These are phyloP conservation scores for Komagataea norvegica DNA, from an alignment of 1,139 yeast genomes.

Conservation along the genomic window DNA sequence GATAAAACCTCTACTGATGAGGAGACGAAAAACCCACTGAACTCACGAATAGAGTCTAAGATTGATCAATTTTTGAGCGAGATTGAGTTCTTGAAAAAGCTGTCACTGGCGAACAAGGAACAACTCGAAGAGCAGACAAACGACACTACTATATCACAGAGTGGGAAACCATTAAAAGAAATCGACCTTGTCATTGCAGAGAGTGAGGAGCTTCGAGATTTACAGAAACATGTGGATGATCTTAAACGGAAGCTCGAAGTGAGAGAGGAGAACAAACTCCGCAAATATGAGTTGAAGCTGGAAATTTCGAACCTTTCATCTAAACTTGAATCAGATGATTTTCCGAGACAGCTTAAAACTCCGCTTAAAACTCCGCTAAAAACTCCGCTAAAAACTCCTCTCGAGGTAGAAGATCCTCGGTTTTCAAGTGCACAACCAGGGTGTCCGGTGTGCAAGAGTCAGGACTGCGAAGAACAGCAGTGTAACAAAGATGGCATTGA, in stretches of 20 bases:
- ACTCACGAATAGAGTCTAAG: too few relatives aligned
- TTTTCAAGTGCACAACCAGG: too few relatives aligned
- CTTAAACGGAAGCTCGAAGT: slow-evolving; percentile 18
- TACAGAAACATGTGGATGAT: slow-evolving; percentile 17
- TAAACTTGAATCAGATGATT: slow-evolving; percentile 8
- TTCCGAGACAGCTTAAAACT: slow-evolving; percentile 8
- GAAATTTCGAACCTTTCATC: slow-evolving; percentile 12
- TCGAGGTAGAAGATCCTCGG: too few relatives aligned
- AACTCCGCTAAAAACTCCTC: background rate
- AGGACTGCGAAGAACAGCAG: background rate
- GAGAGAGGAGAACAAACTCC: slow-evolving; percentile 21
- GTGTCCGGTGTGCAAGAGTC: slow-evolving; percentile 2
- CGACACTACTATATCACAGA: background rate
- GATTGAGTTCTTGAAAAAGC: slow-evolving; percentile 18
- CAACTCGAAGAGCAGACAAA: background rate
- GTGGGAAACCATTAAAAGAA: slow-evolving; percentile 9
- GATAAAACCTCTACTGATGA: background rate
- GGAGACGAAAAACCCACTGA: background rate
- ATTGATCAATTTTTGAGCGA: slow-evolving; percentile 20
- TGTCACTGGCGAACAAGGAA: slow-evolving; percentile 8
- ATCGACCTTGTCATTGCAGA: slow-evolving; percentile 20
- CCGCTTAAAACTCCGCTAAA: slow-evolving; percentile 5
- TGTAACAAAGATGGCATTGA: background rate
- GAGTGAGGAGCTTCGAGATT: slow-evolving; percentile 18
- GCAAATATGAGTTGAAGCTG: slow-evolving; percentile 19